Evolutionary conservation across 2,329 filamentous ascomycete genomes (phyloP).

Genomic region (Daldinia sp.): DNA sequence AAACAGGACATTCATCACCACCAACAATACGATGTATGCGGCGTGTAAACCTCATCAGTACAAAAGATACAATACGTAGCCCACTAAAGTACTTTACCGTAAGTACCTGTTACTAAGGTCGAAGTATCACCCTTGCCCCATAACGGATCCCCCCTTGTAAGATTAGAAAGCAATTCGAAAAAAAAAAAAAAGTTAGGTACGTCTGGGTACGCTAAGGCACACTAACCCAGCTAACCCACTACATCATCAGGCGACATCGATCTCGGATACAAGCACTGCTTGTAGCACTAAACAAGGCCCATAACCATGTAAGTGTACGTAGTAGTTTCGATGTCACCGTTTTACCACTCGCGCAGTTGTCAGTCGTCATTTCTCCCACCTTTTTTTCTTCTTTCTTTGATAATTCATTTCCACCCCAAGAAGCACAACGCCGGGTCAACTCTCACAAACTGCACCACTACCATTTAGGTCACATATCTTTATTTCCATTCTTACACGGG

Average conservation of each 20-base stretch:
- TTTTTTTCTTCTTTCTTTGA: constrained; percentile 30
- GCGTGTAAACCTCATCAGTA: background rate
- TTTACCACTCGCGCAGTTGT: constrained; percentile 29
- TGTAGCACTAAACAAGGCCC: constrained; percentile 26
- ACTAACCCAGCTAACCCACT: constrained; percentile 33
- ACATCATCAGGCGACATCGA: constrained; percentile 38
- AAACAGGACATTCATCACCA: constrained; percentile 6
- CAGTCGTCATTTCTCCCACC: constrained; percentile 36
- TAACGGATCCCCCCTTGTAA: constrained; percentile 15
- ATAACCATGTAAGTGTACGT: constrained; percentile 34
- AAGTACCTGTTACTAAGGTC: background rate
- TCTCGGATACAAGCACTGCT: constrained; percentile 32
- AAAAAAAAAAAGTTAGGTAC: constrained; percentile 25
- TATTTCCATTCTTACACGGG: constrained; percentile 5
- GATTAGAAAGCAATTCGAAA: constrained; percentile 18
- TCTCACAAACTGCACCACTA: constrained; percentile 10
- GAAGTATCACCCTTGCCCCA: background rate
- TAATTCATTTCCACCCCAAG: constrained; percentile 27
- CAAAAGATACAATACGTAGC: background rate
- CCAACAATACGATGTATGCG: background rate
- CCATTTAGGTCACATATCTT: constrained; percentile 5
- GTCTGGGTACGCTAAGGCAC: constrained; percentile 20
- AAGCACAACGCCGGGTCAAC: constrained; percentile 11
- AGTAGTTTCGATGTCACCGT: constrained; percentile 32
- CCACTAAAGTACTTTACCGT: background rate